phyloP scores from a whole-genome alignment of 78 protist species.

The Planoprotostelium fungivorum region DNA sequence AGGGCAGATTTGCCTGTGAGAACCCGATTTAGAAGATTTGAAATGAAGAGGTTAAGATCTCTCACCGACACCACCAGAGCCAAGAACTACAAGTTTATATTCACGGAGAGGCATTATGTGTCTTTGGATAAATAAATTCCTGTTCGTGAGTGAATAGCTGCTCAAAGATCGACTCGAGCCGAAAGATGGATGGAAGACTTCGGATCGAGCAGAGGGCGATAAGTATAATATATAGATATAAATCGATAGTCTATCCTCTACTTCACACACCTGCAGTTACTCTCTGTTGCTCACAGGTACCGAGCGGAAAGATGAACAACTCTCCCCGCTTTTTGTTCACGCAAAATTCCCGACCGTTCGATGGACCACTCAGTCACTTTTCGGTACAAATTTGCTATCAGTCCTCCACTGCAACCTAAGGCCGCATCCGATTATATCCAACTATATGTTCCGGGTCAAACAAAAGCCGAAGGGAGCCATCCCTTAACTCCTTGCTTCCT shows the following conservation, averaged over 20 bases:
- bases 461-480: neutral
- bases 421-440: conserved; percentile 1
- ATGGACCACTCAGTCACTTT: neutral
- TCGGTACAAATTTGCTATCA: too few relatives aligned
- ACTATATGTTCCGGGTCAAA: neutral
- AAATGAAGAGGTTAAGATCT: neutral
- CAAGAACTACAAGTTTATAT: conserved; percentile 65
- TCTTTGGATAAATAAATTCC: neutral
- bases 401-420: neutral
- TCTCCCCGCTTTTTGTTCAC: neutral
- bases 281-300: neutral
- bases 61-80: conserved; percentile 67
- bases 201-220: too few relatives aligned
- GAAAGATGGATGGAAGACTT: too few relatives aligned
- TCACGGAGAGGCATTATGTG: conserved; percentile 53
- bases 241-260: neutral
- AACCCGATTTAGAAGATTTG: conserved; percentile 2
- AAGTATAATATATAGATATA: too few relatives aligned
- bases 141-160: neutral
- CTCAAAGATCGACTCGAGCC: neutral
- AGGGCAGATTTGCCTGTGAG: conserved; percentile 46
- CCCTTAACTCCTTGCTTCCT: too few relatives aligned
- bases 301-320: neutral
- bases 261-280: neutral
- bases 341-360: neutral